Conservation (phyloP, 2,329 filamentous ascomycete genomes). For the Drechslerella coelobrocha region DNA sequence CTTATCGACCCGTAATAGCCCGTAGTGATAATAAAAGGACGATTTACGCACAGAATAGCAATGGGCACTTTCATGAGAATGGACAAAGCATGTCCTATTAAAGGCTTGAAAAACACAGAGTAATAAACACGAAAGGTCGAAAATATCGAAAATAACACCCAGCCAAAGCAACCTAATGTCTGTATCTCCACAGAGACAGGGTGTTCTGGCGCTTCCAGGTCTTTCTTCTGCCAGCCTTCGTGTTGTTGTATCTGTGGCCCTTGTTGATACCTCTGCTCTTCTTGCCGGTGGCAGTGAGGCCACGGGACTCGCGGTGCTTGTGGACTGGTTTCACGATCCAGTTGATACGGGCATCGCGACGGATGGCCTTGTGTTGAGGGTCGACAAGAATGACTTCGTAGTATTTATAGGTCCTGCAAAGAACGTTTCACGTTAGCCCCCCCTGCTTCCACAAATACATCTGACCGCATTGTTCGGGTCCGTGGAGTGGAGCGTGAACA, state of each 20-base stretch:
- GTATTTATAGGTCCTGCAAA: constrained; percentile 89
- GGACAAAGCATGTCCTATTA: constrained; percentile 23
- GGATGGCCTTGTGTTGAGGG: constrained; percentile 99
- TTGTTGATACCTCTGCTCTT: constrained; percentile 99
- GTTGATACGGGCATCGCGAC: constrained; percentile 98
- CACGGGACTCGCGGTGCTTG: constrained; percentile 99
- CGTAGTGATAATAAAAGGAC: constrained; percentile 22
- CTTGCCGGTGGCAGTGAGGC: constrained; percentile 98
- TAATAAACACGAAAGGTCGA: constrained; percentile 28
- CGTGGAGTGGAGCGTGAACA: constrained; percentile 17
- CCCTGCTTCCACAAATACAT: background rate
- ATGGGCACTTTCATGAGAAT: background rate
- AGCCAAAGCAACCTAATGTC: constrained; percentile 46
- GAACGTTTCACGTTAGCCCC: constrained; percentile 9
- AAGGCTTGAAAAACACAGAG: constrained; percentile 29
- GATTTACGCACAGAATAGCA: constrained; percentile 14
- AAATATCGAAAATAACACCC: constrained; percentile 21
- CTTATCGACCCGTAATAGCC: too few species aligned
- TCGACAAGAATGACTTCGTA: constrained; percentile 99
- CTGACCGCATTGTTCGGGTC: background rate
- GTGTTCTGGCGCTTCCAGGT: constrained; percentile 99
- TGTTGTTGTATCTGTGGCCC: constrained; percentile 99
- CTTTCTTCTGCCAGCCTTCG: constrained; percentile 94
- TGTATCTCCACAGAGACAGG: constrained; percentile 79
- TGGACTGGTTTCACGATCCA: constrained; percentile 99